Conservation (phyloP, 2,329 filamentous ascomycete genomes). For the Phaeosphaeriaceae sp. region DNA sequence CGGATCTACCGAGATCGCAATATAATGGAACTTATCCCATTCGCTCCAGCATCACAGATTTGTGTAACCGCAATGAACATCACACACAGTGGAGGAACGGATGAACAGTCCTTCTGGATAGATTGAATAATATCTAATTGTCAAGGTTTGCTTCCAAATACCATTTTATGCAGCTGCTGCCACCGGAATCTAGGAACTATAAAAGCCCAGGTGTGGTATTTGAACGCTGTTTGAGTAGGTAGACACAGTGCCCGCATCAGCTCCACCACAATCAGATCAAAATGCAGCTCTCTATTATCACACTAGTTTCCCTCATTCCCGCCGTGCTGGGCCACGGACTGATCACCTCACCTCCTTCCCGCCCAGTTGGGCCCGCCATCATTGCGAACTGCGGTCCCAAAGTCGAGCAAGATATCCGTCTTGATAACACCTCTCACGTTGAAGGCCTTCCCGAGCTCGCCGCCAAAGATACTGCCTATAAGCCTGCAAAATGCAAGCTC, state of each 20-base stretch:
- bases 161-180: neutral
- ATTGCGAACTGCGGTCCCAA: conserved; percentile 59
- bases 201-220: neutral
- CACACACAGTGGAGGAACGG: neutral
- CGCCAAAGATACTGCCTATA: conserved; percentile 53
- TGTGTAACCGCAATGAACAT: conserved; percentile 2
- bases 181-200: neutral
- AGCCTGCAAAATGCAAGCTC: conserved; percentile 56
- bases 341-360: conserved; percentile 57
- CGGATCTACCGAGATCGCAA: conserved; percentile 7
- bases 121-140: neutral
- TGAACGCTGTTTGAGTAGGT: neutral
- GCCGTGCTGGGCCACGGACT: conserved; percentile 57
- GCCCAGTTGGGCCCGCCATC: conserved; percentile 59
- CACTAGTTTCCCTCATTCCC: conserved; percentile 21
- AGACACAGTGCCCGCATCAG: neutral
- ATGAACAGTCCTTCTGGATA: conserved; percentile 4
- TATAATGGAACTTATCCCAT: conserved; percentile 7
- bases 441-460: conserved; percentile 51
- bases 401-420: conserved; percentile 58
- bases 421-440: conserved; percentile 50
- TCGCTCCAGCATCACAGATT: conserved; percentile 2
- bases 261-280: neutral
- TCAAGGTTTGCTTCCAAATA: conserved; percentile 6
- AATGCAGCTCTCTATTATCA: conserved; percentile 24